Percentiles rank a stretch among this genome's conserved stretches.
Conservation (phyloP, 2,329 filamentous ascomycete species). For the Sporothrix pseudoabietina region DNA sequence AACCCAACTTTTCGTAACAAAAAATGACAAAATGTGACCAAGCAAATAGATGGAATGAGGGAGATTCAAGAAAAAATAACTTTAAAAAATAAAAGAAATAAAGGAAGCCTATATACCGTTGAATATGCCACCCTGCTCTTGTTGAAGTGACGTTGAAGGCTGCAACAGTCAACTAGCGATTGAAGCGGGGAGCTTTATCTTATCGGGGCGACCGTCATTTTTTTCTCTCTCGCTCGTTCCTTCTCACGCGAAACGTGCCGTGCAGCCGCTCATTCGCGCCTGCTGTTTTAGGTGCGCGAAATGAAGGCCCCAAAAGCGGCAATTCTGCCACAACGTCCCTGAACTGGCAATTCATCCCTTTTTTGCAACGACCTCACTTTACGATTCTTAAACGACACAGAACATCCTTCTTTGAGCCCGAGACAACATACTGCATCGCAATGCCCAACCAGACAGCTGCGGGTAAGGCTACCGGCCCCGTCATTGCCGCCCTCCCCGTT, state of each 20-base stretch:
- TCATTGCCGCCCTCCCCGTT: slow-evolving; percentile 51
- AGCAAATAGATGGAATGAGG: background rate
- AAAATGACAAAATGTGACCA: background rate
- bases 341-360: background rate
- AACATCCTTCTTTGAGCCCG: background rate
- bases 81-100: too few species aligned
- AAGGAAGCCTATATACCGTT: background rate
- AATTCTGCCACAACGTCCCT: slow-evolving; percentile 16
- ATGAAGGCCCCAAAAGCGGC: slow-evolving; percentile 6
- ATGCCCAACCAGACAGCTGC: slow-evolving; percentile 29
- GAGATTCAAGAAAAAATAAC: background rate
- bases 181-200: slow-evolving; percentile 30
- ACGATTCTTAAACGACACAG: background rate
- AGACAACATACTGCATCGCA: slow-evolving; percentile 28
- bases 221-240: background rate
- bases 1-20: background rate
- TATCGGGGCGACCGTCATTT: slow-evolving; percentile 24
- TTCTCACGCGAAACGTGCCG: background rate
- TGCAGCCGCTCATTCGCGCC: slow-evolving; percentile 1
- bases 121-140: too few species aligned
- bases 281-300: slow-evolving; percentile 3
- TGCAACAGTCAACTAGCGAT: background rate
- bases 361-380: background rate
- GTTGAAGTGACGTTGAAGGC: slow-evolving; percentile 7
- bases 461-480: slow-evolving; percentile 37